Evolutionary conservation across 2,329 filamentous ascomycete species (phyloP).

Genomic region (Fusarium veterinarium): DNA sequence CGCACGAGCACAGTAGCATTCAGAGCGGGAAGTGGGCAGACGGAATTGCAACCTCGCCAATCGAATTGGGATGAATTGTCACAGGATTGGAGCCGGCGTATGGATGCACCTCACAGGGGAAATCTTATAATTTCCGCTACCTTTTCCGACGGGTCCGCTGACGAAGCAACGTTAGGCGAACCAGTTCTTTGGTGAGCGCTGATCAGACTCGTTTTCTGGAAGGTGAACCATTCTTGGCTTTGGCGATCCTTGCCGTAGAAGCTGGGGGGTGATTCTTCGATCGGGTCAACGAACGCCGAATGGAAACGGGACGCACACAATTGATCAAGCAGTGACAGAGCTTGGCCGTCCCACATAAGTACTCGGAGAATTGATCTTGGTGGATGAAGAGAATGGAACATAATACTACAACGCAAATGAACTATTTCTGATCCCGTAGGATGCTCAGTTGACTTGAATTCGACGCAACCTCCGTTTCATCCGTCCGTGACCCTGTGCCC

Average conservation of each 20-base stretch:
- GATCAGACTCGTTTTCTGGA: not conserved
- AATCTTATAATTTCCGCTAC: not conserved
- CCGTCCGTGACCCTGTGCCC: not conserved
- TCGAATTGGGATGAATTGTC: not conserved
- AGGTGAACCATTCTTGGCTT: not conserved
- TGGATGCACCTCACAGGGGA: not conserved
- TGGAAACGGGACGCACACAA: not conserved
- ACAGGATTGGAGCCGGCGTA: not conserved
- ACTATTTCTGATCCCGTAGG: not conserved
- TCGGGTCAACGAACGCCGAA: not conserved
- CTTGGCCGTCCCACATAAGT: not conserved
- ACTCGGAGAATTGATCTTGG: not conserved
- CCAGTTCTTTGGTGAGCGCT: not conserved
- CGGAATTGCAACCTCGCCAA: not conserved
- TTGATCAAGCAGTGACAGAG: not conserved
- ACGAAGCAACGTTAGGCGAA: not conserved
- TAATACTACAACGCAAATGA: not conserved
- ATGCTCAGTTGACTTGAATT: not conserved
- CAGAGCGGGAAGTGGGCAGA: not conserved
- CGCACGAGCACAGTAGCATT: not conserved
- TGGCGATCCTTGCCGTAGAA: not conserved
- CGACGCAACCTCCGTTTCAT: not conserved
- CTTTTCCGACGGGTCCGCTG: not conserved
- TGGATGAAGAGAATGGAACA: not conserved
- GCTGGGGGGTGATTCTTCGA: not conserved